Evolutionary conservation across 2,329 filamentous ascomycete genomes (phyloP).

Genomic region (Fusarium sp.): DNA sequence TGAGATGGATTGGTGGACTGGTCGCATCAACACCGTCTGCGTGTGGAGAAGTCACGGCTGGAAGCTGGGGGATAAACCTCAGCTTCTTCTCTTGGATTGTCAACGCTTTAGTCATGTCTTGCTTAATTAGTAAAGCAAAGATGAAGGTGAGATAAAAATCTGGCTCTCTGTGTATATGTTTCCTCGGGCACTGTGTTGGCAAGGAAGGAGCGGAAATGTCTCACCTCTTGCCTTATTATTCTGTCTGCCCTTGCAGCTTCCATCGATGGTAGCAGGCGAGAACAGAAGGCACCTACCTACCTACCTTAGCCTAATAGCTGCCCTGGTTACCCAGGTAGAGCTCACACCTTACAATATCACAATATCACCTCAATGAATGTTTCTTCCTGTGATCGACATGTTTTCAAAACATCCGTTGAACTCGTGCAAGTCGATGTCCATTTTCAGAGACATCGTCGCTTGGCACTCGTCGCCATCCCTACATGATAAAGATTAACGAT

Average conservation of each 20-base stretch:
- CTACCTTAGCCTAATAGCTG: too few species aligned
- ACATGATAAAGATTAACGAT: conserved; percentile 6
- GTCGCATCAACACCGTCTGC: conserved; percentile 22
- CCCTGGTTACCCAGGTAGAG: too few species aligned
- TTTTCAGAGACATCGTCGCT: not conserved
- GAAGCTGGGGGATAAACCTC: conserved; percentile 18
- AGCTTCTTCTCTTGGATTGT: conserved; percentile 19
- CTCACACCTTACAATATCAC: not conserved
- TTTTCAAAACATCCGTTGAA: too few species aligned
- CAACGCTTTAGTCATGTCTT: not conserved
- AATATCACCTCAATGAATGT: not conserved
- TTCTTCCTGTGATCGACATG: too few species aligned
- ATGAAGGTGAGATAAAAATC: conserved; percentile 20
- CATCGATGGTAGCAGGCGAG: conserved; percentile 9
- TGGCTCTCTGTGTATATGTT: conserved; percentile 16
- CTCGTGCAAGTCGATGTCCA: too few species aligned
- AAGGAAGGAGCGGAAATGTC: conserved; percentile 18
- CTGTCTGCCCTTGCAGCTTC: conserved; percentile 10
- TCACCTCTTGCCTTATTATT: conserved; percentile 7
- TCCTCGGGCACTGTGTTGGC: conserved; percentile 7
- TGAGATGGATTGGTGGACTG: conserved; percentile 35
- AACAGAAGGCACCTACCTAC: not conserved
- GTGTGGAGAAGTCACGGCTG: conserved; percentile 33
- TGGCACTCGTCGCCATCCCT: not conserved
- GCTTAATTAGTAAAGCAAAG: not conserved